Evolutionary conservation across 805 yeast species (phyloP).

Genomic region (Sugiyamaella smithiae): DNA sequence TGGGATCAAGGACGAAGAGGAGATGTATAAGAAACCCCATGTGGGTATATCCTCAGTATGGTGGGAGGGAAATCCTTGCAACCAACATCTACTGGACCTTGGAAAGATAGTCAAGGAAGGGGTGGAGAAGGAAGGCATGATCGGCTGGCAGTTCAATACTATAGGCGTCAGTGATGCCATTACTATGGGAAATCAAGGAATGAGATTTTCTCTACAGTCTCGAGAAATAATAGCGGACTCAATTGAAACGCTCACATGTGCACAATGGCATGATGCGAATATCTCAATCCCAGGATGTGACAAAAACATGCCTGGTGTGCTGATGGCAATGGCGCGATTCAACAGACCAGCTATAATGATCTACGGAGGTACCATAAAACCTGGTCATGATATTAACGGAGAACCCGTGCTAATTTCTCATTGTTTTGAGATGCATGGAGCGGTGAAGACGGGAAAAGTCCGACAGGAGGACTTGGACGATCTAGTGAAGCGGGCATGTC

Average conservation of each 20-base stretch:
- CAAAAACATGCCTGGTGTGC: constrained; percentile 87
- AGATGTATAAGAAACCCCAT: constrained; percentile 68
- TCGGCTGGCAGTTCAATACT: constrained; percentile 94
- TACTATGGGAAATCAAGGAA: constrained; percentile 95
- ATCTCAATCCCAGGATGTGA: constrained; percentile 93
- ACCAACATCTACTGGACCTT: constrained; percentile 88
- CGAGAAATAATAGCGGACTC: constrained; percentile 96
- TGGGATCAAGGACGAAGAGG: constrained; percentile 66
- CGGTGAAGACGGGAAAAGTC: constrained; percentile 70
- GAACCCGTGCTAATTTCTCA: constrained; percentile 83
- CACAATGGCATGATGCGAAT: constrained; percentile 93
- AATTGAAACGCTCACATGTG: constrained; percentile 91
- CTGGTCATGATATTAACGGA: constrained; percentile 57
- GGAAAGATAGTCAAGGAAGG: constrained; percentile 74
- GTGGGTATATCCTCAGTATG: constrained; percentile 96
- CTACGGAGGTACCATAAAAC: constrained; percentile 86
- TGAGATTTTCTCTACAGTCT: constrained; percentile 92
- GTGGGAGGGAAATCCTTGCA: constrained; percentile 99
- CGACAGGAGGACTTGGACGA: constrained; percentile 72
- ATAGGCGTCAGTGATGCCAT: constrained; percentile 97
- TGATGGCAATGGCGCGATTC: constrained; percentile 88
- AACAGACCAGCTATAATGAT: constrained; percentile 86
- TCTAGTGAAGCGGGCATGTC: constrained; percentile 83
- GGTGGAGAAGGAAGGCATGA: constrained; percentile 80
- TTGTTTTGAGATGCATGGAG: constrained; percentile 92